phyloP scores from a whole-genome alignment of 495 filamentous ascomycete species.

The Lophiotrema nucula region DNA sequence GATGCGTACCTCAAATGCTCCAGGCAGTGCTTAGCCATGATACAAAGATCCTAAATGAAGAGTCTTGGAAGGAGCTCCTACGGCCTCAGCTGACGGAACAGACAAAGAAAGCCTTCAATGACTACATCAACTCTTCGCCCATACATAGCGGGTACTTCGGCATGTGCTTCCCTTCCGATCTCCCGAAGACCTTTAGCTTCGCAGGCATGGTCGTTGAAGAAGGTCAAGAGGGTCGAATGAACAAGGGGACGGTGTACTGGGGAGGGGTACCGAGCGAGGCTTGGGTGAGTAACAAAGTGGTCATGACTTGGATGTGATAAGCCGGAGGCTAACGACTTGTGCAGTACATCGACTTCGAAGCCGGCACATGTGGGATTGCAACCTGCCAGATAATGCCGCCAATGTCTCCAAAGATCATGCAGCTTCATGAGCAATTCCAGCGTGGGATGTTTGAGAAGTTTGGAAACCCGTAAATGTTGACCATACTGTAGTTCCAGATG shows the following conservation, averaged over 20 bases:
- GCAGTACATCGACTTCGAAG: constrained; percentile 10
- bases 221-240: constrained; percentile 12
- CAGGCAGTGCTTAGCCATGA: constrained; percentile 15
- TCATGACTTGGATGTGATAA: too few species aligned
- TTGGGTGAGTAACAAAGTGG: too few species aligned
- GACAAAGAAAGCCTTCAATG: constrained; percentile 6
- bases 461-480: too few species aligned
- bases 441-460: constrained; percentile 1
- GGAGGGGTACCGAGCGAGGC: constrained; percentile 9
- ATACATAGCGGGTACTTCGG: constrained; percentile 3
- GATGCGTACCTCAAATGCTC: constrained; percentile 5
- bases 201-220: constrained; percentile 12
- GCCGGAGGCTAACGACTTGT: too few species aligned
- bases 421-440: constrained; percentile 18
- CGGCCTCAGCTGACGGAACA: constrained; percentile 12
- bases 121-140: constrained; percentile 5
- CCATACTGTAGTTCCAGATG: too few species aligned
- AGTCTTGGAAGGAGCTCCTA: constrained; percentile 15
- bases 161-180: constrained; percentile 5
- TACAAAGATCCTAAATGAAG: background rate
- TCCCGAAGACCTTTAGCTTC: constrained; percentile 11
- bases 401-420: constrained; percentile 9
- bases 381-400: constrained; percentile 19
- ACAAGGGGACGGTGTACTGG: constrained; percentile 2
- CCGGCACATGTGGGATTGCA: constrained; percentile 13